Conservation (phyloP, 163 green algal genomes). For the Chlorella variabilis region DNA sequence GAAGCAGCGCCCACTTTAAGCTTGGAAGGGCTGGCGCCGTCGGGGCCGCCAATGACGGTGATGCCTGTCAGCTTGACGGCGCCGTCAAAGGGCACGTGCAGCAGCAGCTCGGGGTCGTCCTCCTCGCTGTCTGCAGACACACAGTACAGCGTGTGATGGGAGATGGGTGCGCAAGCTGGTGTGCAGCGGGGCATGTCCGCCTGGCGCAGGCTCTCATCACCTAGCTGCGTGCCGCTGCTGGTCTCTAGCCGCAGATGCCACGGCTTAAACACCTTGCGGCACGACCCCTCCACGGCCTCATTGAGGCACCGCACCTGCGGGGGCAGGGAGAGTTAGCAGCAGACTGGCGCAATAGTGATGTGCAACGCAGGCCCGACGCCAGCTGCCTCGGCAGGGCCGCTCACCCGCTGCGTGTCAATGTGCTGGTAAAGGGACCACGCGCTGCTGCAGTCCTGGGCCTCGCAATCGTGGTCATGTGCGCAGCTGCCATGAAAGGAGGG, state of each 20-base stretch:
- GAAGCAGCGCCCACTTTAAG: constrained; percentile 2
- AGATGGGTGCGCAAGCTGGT: neutral
- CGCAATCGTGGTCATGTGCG: constrained; percentile 92
- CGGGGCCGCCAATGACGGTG: constrained; percentile 52
- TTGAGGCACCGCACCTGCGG: constrained; percentile 88
- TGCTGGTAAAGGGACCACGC: constrained; percentile 88
- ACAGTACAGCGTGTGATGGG: neutral
- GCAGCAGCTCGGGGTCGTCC: constrained; percentile 91
- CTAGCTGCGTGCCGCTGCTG: constrained; percentile 51
- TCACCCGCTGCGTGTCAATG: constrained; percentile 71
- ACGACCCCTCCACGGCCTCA: constrained; percentile 70
- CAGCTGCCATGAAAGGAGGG: constrained; percentile 68
- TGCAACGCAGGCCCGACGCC: too few relatives aligned
- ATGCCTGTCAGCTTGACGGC: constrained; percentile 63
- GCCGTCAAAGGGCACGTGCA: constrained; percentile 85
- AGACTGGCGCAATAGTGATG: neutral
- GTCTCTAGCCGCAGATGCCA: constrained; percentile 76
- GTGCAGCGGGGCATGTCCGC: too few relatives aligned
- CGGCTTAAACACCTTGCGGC: constrained; percentile 69
- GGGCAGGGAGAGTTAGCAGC: too few relatives aligned
- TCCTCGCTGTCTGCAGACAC: constrained; percentile 67
- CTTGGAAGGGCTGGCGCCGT: constrained; percentile 31
- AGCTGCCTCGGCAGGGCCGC: neutral
- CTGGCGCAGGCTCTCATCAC: too few relatives aligned
- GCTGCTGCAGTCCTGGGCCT: constrained; percentile 79